Evolutionary conservation across 768 basidiomycete species (phyloP).

Genomic region (Nevesoporus exiguus): DNA sequence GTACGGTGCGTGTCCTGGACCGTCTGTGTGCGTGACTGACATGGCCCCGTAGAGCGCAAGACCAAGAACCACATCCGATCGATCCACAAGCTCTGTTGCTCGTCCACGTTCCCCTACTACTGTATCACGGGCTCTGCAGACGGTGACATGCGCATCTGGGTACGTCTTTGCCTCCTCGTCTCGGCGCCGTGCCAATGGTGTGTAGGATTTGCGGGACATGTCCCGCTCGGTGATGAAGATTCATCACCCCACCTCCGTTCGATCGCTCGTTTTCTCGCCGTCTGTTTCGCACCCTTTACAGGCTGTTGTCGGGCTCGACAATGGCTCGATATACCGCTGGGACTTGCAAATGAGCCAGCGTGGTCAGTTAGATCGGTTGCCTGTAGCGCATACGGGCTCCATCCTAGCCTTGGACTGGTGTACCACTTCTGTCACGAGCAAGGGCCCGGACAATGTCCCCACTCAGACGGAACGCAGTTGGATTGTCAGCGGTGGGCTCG

Average conservation of each 20-base stretch:
- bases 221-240: slow-evolving; percentile 67
- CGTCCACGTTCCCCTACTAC: slow-evolving; percentile 63
- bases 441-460: slow-evolving; percentile 11
- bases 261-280: slow-evolving; percentile 63
- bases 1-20: slow-evolving; percentile 49
- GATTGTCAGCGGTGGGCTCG: slow-evolving; percentile 77
- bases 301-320: slow-evolving; percentile 65
- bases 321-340: slow-evolving; percentile 74
- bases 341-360: slow-evolving; percentile 76
- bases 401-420: slow-evolving; percentile 78
- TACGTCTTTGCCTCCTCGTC: slow-evolving; percentile 29
- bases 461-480: slow-evolving; percentile 47
- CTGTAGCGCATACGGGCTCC: slow-evolving; percentile 69
- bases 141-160: slow-evolving; percentile 79
- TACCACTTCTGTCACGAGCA: slow-evolving; percentile 27
- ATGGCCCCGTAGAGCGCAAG: slow-evolving; percentile 52
- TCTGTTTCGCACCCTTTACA: slow-evolving; percentile 29
- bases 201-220: slow-evolving; percentile 70
- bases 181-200: not conserved
- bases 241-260: slow-evolving; percentile 64
- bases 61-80: slow-evolving; percentile 70
- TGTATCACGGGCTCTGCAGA: slow-evolving; percentile 81
- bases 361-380: slow-evolving; percentile 66
- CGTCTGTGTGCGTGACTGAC: slow-evolving; percentile 13
- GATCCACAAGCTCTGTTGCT: slow-evolving; percentile 66